Conservation (phyloP, 345 rosid genomes). For the Microcos paniculata region DNA sequence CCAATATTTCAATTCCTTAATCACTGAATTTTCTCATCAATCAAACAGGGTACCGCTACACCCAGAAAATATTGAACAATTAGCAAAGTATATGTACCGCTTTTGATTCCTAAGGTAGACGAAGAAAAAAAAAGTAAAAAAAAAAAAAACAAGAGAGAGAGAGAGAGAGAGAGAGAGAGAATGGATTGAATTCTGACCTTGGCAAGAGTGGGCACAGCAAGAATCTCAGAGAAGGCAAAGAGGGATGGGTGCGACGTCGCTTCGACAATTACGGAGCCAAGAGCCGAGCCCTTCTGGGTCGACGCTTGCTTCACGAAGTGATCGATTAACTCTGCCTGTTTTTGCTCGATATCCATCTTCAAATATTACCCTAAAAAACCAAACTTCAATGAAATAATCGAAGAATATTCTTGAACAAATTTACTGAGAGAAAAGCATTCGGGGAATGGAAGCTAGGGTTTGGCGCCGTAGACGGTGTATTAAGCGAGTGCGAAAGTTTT, state of each 20-base stretch:
- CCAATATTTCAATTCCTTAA: not conserved
- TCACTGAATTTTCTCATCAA: constrained; percentile 11
- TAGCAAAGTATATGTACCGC: not conserved
- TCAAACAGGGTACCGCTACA: not conserved
- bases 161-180: not conserved
- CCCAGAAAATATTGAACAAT: not conserved
- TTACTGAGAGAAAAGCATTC: not conserved
- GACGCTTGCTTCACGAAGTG: constrained; percentile 62
- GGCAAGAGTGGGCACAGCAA: constrained; percentile 52
- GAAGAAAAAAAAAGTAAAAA: too few relatives aligned
- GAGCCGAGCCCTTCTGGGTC: constrained; percentile 47
- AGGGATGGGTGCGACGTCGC: constrained; percentile 89
- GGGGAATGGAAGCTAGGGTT: not conserved
- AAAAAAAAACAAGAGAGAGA: too few relatives aligned
- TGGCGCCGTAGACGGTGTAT: constrained; percentile 3
- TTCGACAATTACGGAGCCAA: constrained; percentile 56
- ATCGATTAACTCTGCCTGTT: constrained; percentile 72
- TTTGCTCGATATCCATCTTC: constrained; percentile 84
- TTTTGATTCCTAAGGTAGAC: not conserved
- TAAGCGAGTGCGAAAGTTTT: not conserved
- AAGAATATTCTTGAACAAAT: not conserved
- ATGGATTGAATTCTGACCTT: constrained; percentile 38
- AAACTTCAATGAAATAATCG: not conserved
- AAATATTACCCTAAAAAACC: not conserved
- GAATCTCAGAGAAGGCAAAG: constrained; percentile 95